A percentile compares a stretch with the other conserved stretches of the same genome.
Conservation (phyloP, 768 basidiomycete species). For the Lentinula edodes region DNA sequence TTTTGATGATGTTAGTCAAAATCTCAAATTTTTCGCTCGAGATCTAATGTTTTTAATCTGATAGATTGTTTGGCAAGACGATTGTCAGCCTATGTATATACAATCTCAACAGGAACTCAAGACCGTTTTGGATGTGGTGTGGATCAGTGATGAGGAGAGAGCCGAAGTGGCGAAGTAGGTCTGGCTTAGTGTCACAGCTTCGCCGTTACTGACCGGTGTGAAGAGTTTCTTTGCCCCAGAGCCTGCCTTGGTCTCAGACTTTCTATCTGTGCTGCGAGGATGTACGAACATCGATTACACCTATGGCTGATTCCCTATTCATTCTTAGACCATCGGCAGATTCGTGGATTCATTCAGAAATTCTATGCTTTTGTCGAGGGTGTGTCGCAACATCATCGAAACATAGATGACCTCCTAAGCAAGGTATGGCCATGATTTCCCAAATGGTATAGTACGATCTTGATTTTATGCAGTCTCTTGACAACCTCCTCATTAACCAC, state of each 20-base stretch:
- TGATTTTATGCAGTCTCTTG: conserved; percentile 62
- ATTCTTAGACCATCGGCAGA: conserved; percentile 33
- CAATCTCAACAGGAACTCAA: conserved; percentile 58
- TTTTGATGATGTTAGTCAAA: conserved; percentile 66
- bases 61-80: conserved; percentile 82
- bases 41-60: not conserved
- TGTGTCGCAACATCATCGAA: conserved; percentile 83
- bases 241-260: conserved; percentile 90
- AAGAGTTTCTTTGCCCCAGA: conserved; percentile 61
- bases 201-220: not conserved
- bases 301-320: not conserved
- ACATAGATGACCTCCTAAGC: conserved; percentile 87
- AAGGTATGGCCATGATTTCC: conserved; percentile 45
- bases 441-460: not conserved
- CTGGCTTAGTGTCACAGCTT: not conserved
- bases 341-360: conserved; percentile 85
- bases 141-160: conserved; percentile 69
- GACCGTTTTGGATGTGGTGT: conserved; percentile 73
- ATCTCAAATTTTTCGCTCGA: not conserved
- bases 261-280: conserved; percentile 94
- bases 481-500: conserved; percentile 69
- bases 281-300: conserved; percentile 31
- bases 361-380: conserved; percentile 98
- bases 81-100: conserved; percentile 82
- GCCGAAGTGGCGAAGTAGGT: conserved; percentile 53